These are phyloP conservation scores for Ustilago lituana DNA, from an alignment of 1,284 basidiomycete genomes.

Conservation along the genomic window DNA sequence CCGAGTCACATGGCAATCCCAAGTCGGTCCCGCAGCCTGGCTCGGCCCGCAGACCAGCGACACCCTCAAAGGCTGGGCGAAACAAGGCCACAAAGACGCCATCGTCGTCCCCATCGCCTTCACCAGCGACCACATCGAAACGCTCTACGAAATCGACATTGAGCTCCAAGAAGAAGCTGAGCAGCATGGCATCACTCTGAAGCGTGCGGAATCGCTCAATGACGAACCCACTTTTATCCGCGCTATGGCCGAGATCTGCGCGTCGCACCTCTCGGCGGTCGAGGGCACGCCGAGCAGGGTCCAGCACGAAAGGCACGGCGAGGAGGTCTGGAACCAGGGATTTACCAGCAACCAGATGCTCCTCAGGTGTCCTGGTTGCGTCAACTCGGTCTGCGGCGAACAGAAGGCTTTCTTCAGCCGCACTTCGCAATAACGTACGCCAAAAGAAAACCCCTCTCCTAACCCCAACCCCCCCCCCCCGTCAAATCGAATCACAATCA, in stretches of 20 bases:
- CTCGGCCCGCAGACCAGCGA: constrained; percentile 96
- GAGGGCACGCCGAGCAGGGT: constrained; percentile 32
- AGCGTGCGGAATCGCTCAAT: constrained; percentile 94
- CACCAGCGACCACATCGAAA: constrained; percentile 99
- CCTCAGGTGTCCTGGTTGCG: constrained; percentile 92
- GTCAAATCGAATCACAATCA: too few species aligned
- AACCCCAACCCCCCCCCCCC: not conserved
- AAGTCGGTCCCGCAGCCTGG: constrained; percentile 97
- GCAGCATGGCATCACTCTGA: constrained; percentile 88
- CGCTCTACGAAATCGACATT: constrained; percentile 92
- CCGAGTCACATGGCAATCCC: constrained; percentile 96
- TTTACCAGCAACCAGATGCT: constrained; percentile 80
- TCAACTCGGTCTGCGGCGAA: constrained; percentile 82
- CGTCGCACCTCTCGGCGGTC: constrained; percentile 75
- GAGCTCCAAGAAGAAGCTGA: constrained; percentile 84
- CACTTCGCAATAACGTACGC: constrained; percentile 12
- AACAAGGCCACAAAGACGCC: constrained; percentile 85
- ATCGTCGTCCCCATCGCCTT: constrained; percentile 96
- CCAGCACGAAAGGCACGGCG: constrained; percentile 30
- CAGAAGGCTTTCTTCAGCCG: constrained; percentile 84
- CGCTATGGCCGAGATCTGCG: constrained; percentile 91
- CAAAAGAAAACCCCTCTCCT: too few species aligned
- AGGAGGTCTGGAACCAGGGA: constrained; percentile 60
- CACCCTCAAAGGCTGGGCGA: constrained; percentile 89
- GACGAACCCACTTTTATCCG: constrained; percentile 96